Base-by-base conservation (phyloP, 1,284 basidiomycete species). In the Cutaneotrichosporon sp. region DNA sequence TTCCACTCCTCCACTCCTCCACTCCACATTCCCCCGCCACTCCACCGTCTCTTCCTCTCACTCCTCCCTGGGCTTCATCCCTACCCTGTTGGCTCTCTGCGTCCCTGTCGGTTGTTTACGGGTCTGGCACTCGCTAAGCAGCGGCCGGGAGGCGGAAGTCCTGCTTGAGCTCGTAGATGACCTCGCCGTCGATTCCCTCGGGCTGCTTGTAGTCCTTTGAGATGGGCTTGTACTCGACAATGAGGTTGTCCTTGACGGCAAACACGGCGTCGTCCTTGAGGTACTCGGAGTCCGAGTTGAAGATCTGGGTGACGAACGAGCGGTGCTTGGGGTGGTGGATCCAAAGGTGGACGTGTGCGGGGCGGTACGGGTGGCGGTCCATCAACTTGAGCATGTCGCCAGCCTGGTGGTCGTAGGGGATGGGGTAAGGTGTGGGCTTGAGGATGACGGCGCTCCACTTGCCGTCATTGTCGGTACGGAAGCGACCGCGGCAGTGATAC, bases 231-330 rank as follows among this genome's bases (percentile, higher is more conserved):
- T 69, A 72, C 58, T 70, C 62, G 66, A 72, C 65, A 13, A 70
- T 60, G 40, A 70, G 61, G 38, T 62, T 59, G 60, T 70, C 74
- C 70, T 81, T 81, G 67, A 80, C 79, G 21, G 80, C 80, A 56
- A 82, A 81, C 46, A 81, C 80, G 14, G 79, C 68, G 60, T 82
- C 81, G 49, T 76, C 74, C 49, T 73, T 72, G 38, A 82, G 71
- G 64, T 80, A 81, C 30, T 76, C 64, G 65, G 76, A 79, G 38
- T 76, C 70, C 53, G 69, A 62, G 63, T 79, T 75, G 56, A 80
- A 82, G 59, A 82, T 67, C 65, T 77, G 75, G 0, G 74, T 75
- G 11, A 77, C 70, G 18, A 77, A 70, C 3, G 69, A 69, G 63
- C 71, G 72, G 72, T 74, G 72, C 31, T 70, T 73, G 1, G 57